Evolutionary conservation across 805 yeast species (phyloP).

Genomic region (Yamadazyma laniorum): DNA sequence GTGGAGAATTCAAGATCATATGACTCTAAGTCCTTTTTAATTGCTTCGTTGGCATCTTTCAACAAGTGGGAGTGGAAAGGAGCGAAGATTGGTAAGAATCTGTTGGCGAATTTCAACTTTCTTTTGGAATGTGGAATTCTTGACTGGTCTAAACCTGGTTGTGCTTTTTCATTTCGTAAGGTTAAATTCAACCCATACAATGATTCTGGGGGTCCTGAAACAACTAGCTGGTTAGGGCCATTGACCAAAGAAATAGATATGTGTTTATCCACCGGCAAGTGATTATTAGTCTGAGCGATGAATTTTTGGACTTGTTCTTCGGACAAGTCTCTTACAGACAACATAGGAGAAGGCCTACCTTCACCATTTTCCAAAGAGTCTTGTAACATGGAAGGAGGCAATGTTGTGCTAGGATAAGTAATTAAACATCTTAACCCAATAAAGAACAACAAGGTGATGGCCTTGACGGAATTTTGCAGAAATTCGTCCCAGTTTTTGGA

Average conservation of each 20-base stretch:
- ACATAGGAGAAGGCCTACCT: slow-evolving; percentile 97
- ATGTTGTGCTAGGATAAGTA: slow-evolving; percentile 87
- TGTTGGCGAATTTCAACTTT: slow-evolving; percentile 86
- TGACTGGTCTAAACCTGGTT: slow-evolving; percentile 91
- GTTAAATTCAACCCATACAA: slow-evolving; percentile 91
- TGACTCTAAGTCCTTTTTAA: slow-evolving; percentile 59
- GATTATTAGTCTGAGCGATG: slow-evolving; percentile 86
- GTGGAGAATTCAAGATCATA: slow-evolving; percentile 57
- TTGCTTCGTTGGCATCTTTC: slow-evolving; percentile 63
- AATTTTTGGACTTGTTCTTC: slow-evolving; percentile 73
- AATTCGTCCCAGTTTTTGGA: slow-evolving; percentile 84
- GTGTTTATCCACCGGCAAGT: slow-evolving; percentile 88
- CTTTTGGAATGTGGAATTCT: slow-evolving; percentile 93
- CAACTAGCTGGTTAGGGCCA: slow-evolving; percentile 94
- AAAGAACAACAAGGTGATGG: slow-evolving; percentile 83
- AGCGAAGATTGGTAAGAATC: slow-evolving; percentile 92
- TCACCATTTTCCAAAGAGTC: slow-evolving; percentile 93
- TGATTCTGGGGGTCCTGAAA: slow-evolving; percentile 98
- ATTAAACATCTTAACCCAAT: slow-evolving; percentile 90
- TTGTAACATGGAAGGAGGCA: slow-evolving; percentile 89
- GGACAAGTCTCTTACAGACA: slow-evolving; percentile 86
- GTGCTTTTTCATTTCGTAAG: slow-evolving; percentile 91
- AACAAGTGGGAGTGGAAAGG: slow-evolving; percentile 95
- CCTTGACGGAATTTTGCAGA: slow-evolving; percentile 66
- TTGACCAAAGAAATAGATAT: slow-evolving; percentile 87